Evolutionary conservation across 805 yeast genomes (phyloP), one percentile per base, ranked within the genome.

Genomic region (Kodamaea fukazawae): DNA sequence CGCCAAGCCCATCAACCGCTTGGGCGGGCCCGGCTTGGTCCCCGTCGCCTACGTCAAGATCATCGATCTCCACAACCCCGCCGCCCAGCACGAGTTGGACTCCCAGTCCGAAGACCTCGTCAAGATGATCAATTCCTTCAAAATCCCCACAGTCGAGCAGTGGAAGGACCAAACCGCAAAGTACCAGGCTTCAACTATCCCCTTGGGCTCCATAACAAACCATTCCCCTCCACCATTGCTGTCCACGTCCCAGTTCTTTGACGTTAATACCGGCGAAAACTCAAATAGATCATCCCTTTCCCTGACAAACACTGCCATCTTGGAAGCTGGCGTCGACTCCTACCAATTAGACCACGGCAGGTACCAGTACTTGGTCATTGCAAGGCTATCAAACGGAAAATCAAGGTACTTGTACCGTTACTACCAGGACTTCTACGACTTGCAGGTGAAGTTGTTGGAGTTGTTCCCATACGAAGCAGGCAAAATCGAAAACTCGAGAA

Each of bases 11-110:
- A 86, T 93, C 31, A 95, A 91, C 44, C 72, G 97, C 40, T 70
- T 93, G 28, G 98, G 99, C 17, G 99, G 97, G 1, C 98, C 98
- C 0, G 99, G 99, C 1, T 71, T 93, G 33, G 95, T 93, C 6
- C 99, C 99, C 0, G 90, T 87, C 4, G 78, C 86, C 13, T 93
- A 86, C 54, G 93, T 93, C 16, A 86, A 88, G 55, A 75, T 91
- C 27, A 79, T 91, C 29, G 96, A 93, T 60, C 74, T 89, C 43
- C 69, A 79, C 16, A 60, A 65, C 36, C 62, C 70, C 3, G 27
- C 42, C n/a, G 30, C 43, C 25, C 72, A 86, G 1, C 78, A 83
- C 40, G 67, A 72, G 51, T 40, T 48, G 25, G 45, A 47, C 26
- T 70, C 84, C 36, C 40, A 38, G n/a, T 40, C 39, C 9, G 74